A percentile compares a stretch with the other conserved stretches of the same genome.
Conservation (phyloP, 345 rosid species). For the Brassica cretica region DNA sequence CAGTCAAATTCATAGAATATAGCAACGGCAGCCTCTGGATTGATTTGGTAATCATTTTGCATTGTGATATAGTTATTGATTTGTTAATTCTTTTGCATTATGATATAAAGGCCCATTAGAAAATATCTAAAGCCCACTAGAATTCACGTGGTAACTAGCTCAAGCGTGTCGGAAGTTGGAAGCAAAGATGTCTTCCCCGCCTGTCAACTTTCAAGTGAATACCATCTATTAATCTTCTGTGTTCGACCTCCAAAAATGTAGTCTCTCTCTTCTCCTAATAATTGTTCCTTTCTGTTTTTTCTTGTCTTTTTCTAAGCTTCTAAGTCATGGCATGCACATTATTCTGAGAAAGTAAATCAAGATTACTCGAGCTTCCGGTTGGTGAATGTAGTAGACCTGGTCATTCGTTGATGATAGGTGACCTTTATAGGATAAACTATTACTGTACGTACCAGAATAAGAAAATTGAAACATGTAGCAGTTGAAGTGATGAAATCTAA, state of each 20-base stretch:
- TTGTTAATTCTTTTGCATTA: neutral
- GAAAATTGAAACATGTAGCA: neutral
- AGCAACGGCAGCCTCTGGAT: conserved; percentile 13
- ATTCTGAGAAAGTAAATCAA: conserved; percentile 23
- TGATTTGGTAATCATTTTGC: neutral
- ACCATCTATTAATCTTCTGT: conserved; percentile 3
- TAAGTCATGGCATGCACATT: conserved; percentile 20
- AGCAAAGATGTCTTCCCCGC: conserved; percentile 59
- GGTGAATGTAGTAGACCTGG: conserved; percentile 11
- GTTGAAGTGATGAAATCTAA: conserved; percentile 5
- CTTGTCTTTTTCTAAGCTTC: neutral
- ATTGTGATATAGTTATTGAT: neutral
- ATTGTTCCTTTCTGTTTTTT: neutral
- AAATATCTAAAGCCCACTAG: neutral
- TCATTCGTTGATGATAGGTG: conserved; percentile 1
- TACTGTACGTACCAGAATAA: neutral
- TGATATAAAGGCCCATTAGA: neutral
- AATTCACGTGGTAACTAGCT: neutral
- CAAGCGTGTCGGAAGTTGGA: conserved; percentile 5
- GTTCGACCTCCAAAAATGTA: conserved; percentile 4
- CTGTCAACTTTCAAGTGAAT: conserved; percentile 78
- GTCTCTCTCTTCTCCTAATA: conserved; percentile 9
- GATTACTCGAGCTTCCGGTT: conserved; percentile 6
- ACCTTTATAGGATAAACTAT: neutral
- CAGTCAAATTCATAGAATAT: conserved; percentile 3